A percentile compares a stretch with the other conserved stretches of the same genome.
phyloP scores from a whole-genome alignment of 306 rosid genomes.

The Pyrus betulifolia region DNA sequence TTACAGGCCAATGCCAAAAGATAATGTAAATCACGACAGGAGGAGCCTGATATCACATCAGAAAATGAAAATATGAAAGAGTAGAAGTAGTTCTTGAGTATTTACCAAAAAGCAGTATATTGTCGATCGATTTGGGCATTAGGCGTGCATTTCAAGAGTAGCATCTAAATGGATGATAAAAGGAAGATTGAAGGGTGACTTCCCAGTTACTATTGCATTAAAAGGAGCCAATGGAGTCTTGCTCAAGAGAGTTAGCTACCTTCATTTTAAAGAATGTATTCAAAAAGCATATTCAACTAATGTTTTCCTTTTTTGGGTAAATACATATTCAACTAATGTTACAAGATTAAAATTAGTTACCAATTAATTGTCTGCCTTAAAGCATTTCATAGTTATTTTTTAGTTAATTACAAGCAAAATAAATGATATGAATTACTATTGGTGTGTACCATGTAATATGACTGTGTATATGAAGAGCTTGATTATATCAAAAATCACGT shows the following conservation, averaged over 20 bases:
- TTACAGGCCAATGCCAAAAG: neutral
- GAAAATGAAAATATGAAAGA: neutral
- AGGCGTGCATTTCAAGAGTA: constrained; percentile 41
- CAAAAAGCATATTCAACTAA: constrained; percentile 16
- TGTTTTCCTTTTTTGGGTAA: neutral
- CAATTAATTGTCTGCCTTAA: no score
- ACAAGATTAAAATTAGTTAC: neutral
- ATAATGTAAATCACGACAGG: neutral
- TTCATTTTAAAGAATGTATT: constrained; percentile 10
- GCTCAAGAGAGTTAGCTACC: constrained; percentile 2
- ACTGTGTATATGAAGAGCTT: neutral
- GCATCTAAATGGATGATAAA: neutral
- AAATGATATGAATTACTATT: neutral
- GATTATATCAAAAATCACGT: neutral
- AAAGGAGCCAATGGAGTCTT: constrained; percentile 32
- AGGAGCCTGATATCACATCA: neutral
- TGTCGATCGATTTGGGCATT: neutral
- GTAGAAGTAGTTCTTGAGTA: neutral
- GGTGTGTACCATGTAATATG: neutral
- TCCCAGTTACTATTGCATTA: constrained; percentile 27
- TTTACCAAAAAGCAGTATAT: neutral
- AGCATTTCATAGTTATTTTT: no score
- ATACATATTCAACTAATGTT: neutral
- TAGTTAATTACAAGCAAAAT: neutral
- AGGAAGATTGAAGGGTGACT: constrained; percentile 13